These are phyloP conservation scores for Cylindrotheca closterium DNA, from an alignment of 108 stramenopile species.

Conservation along the genomic window DNA sequence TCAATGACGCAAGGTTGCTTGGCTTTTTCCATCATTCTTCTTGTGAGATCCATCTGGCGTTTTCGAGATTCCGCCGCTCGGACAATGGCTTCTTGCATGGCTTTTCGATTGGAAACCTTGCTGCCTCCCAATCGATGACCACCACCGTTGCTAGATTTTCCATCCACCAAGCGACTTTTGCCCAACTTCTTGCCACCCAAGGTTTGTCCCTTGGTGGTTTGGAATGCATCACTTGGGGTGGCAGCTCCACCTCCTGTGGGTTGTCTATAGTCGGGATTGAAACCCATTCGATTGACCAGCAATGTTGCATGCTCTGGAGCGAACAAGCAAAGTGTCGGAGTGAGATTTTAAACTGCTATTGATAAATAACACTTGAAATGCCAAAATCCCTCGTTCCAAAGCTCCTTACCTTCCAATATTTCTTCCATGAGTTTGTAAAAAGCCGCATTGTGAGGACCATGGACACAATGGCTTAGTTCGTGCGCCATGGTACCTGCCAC, in stretches of 20 bases:
- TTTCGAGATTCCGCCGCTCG: conserved; percentile 40
- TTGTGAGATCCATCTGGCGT: conserved; percentile 29
- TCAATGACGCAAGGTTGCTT: conserved; percentile 47
- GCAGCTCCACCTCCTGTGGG: neutral
- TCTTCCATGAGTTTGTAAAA: conserved; percentile 87
- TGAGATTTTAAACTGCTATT: no score
- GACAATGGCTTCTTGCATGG: conserved; percentile 9
- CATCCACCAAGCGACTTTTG: conserved; percentile 32
- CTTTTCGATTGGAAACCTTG: conserved; percentile 7
- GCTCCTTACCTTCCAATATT: conserved; percentile 47
- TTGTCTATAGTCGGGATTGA: neutral
- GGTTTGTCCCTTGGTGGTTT: conserved; percentile 22
- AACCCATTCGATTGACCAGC: conserved; percentile 6
- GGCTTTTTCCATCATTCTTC: conserved; percentile 30
- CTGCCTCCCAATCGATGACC: conserved; percentile 22
- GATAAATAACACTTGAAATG: neutral
- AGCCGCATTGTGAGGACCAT: conserved; percentile 49
- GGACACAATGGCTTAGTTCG: conserved; percentile 72
- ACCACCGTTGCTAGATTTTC: conserved; percentile 1
- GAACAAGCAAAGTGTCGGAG: neutral
- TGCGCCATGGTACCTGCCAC: conserved; percentile 84
- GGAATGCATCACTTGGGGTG: neutral
- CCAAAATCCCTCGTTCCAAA: neutral
- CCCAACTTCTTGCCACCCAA: conserved; percentile 27
- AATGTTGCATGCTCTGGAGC: conserved; percentile 12